phyloP scores from a whole-genome alignment of 2,329 filamentous ascomycete genomes.

The Arthrobotrys sinensis region DNA sequence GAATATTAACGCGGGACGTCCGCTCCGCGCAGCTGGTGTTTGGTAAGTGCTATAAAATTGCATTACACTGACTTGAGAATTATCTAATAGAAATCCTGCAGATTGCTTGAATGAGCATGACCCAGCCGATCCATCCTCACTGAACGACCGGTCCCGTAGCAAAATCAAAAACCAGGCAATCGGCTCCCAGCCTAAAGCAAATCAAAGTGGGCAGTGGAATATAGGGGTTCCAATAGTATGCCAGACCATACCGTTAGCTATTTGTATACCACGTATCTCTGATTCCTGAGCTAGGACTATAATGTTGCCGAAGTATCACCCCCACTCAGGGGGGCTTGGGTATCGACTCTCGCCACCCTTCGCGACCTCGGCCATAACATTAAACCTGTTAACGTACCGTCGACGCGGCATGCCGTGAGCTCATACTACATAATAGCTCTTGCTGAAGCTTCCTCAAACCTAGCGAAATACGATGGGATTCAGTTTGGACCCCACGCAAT shows the following conservation, averaged over 20 bases:
- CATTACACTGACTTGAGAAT: neutral
- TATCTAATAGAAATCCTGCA: neutral
- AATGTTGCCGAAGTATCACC: constrained; percentile 86
- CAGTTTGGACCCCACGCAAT: constrained; percentile 78
- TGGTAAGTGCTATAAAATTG: constrained; percentile 33
- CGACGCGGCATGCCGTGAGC: constrained; percentile 86
- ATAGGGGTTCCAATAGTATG: constrained; percentile 72
- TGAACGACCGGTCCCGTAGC: constrained; percentile 2
- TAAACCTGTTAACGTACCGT: constrained; percentile 83
- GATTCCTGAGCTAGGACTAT: constrained; percentile 75
- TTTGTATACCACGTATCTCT: constrained; percentile 65
- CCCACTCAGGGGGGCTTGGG: constrained; percentile 80
- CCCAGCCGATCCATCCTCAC: constrained; percentile 33
- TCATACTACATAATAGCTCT: constrained; percentile 97
- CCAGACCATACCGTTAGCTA: neutral
- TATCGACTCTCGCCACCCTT: constrained; percentile 74
- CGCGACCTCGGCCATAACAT: constrained; percentile 78
- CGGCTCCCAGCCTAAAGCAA: neutral
- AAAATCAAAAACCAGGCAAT: constrained; percentile 12
- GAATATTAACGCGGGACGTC: constrained; percentile 76
- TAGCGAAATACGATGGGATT: constrained; percentile 97
- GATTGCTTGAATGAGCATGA: constrained; percentile 47
- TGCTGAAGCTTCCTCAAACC: constrained; percentile 93
- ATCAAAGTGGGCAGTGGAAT: constrained; percentile 36
- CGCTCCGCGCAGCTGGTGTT: constrained; percentile 71